A percentile compares a stretch with the other conserved stretches of the same genome.
Evolutionary conservation across 352 stramenopile genomes (phyloP).

Genomic region (Elongisporangium anandrum): DNA sequence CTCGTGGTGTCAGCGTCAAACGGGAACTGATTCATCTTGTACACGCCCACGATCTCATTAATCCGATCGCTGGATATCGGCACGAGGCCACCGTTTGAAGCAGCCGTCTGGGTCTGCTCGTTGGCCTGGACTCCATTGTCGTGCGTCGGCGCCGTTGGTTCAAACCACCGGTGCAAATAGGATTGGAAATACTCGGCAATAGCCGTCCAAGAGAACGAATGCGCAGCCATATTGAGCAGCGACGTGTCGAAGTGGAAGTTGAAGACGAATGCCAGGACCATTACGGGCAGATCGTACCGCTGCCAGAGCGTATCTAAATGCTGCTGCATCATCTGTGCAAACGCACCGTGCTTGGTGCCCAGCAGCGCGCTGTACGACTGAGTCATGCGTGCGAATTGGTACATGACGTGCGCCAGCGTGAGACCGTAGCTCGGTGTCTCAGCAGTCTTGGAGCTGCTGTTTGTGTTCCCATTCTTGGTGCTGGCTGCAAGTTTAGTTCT

Average conservation of each 20-base stretch:
- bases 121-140: neutral
- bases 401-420: conserved; percentile 73
- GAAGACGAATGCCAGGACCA: conserved; percentile 75
- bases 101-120: neutral
- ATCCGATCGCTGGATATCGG: conserved; percentile 29
- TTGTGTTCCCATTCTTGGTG: conserved; percentile 7
- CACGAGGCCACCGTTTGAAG: neutral
- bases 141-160: conserved; percentile 4
- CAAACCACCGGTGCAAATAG: conserved; percentile 74
- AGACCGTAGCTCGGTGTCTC: conserved; percentile 30
- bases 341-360: conserved; percentile 8
- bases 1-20: conserved; percentile 68
- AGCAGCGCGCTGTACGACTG: conserved; percentile 55
- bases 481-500: conserved; percentile 4
- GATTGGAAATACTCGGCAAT: conserved; percentile 58
- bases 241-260: conserved; percentile 71
- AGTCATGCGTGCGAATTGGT: conserved; percentile 69
- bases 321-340: conserved; percentile 42
- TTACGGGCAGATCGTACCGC: conserved; percentile 65
- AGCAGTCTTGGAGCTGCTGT: conserved; percentile 13
- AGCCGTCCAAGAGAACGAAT: conserved; percentile 41
- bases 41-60: conserved; percentile 49
- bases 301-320: conserved; percentile 63
- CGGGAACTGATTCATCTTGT: conserved; percentile 65
- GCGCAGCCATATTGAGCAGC: conserved; percentile 48